Evolutionary conservation across 805 yeast genomes (phyloP), one percentile per base, ranked within the genome.

Genomic region (Brettanomyces naardenensis): DNA sequence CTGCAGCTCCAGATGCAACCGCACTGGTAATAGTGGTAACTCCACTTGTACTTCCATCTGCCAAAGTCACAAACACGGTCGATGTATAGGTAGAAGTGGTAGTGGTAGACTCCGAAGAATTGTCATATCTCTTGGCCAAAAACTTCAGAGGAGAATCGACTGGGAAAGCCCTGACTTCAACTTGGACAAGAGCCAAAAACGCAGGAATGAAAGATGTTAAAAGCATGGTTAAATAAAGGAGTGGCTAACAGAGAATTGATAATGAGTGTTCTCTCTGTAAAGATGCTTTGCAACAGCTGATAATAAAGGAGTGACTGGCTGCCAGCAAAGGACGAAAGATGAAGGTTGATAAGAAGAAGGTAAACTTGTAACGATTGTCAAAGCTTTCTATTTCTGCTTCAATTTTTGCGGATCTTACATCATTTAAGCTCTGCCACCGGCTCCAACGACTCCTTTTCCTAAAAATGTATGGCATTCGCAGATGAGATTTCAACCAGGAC

Each of bases 301-400:
- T n/a, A 29, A 28, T 44, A 42, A 53, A 53, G 45, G 57, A 53
- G 34, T 47, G 57, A 52, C 48, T 51, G 49, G 50, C 46, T 46
- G 53, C 42, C 34, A 26, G 31, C 15, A 37, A 42, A 44, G 38
- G 31, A 7, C 15, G 30, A 27, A 27, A 6, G 15, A 14, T 18
- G 3, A 14, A 30, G 42, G 28, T 37, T 35, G 22, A 15, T 14
- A 31, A 41, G 43, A 48, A 42, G 51, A 27, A 27, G 30, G 27
- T 27, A 14, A 18, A 15, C 30, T 6, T 27, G 30, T 27, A 9
- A 11, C n/a, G n/a, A 11, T 18, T 7, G 30, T 11, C 13, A 15
- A 18, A 18, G 30, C 13, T 27, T 27, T 18, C n/a, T 14, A 6
- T 27, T 27, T 27, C 6, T 27, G n/a, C 30, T 11, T 27, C 30